A percentile compares a stretch with the other conserved stretches of the same genome.
Conservation (phyloP, 305 asterid species). For the Fraxinus xanthoxyloides region DNA sequence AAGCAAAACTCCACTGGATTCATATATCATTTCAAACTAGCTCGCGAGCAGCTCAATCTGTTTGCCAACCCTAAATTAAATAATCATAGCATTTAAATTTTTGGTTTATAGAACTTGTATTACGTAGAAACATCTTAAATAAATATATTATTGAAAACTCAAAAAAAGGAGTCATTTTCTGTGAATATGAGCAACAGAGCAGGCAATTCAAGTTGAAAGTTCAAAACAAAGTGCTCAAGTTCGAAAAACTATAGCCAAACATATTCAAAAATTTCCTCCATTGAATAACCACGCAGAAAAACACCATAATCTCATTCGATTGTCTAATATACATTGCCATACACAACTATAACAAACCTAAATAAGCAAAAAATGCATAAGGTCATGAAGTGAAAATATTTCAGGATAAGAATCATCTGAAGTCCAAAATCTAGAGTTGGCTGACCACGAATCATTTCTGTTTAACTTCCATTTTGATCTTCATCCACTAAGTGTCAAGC, state of each 20-base stretch:
- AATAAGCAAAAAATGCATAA: constrained; percentile 27
- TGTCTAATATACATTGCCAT: constrained; percentile 31
- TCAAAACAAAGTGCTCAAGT: neutral
- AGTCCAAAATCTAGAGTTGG: constrained; percentile 5
- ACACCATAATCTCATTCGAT: constrained; percentile 13
- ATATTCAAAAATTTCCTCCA: constrained; percentile 23
- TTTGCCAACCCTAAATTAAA: neutral
- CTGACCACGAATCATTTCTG: neutral
- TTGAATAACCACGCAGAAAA: constrained; percentile 16
- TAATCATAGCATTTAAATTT: neutral
- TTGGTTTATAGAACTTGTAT: neutral
- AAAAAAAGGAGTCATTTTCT: neutral
- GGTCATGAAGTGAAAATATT: constrained; percentile 20
- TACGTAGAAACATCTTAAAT: neutral
- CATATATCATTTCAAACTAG: neutral
- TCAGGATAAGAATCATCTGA: constrained; percentile 18
- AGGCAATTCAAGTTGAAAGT: neutral
- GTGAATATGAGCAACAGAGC: neutral
- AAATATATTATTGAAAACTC: neutral
- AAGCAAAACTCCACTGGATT: neutral
- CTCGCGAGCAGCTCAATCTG: neutral
- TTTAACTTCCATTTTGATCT: constrained; percentile 10
- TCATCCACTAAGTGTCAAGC: constrained; percentile 54
- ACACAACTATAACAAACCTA: constrained; percentile 29
- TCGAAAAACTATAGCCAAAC: neutral